These are phyloP conservation scores for Paecilomyces sp. DNA, from an alignment of 2,329 filamentous ascomycete species.

Conservation along the genomic window DNA sequence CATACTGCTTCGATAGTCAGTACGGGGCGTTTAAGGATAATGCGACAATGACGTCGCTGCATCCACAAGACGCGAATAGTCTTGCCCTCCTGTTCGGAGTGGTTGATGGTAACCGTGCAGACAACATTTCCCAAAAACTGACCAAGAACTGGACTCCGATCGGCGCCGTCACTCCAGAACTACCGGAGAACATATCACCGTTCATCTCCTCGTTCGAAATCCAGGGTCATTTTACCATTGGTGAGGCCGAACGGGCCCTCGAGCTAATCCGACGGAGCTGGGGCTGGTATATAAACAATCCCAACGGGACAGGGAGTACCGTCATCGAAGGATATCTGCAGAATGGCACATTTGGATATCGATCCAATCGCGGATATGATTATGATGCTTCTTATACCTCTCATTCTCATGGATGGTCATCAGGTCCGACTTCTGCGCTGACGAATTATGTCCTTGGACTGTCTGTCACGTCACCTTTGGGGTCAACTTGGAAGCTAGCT, in stretches of 20 bases:
- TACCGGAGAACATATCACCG: slow-evolving; percentile 51
- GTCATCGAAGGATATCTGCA: slow-evolving; percentile 53
- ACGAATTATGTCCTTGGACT: slow-evolving; percentile 41
- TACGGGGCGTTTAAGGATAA: slow-evolving; percentile 51
- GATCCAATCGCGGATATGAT: slow-evolving; percentile 45
- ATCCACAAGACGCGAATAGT: slow-evolving; percentile 56
- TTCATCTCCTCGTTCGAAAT: slow-evolving; percentile 56
- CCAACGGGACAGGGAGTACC: slow-evolving; percentile 52
- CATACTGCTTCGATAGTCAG: slow-evolving; percentile 41
- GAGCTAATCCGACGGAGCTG: slow-evolving; percentile 50
- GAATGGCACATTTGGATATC: slow-evolving; percentile 53
- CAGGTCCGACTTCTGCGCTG: slow-evolving; percentile 35
- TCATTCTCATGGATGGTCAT: slow-evolving; percentile 38
- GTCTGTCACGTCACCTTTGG: slow-evolving; percentile 31
- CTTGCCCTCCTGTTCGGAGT: slow-evolving; percentile 48
- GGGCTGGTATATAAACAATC: slow-evolving; percentile 55
- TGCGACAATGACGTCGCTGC: slow-evolving; percentile 42
- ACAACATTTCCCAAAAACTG: slow-evolving; percentile 39
- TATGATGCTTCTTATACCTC: slow-evolving; percentile 39
- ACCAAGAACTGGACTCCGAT: slow-evolving; percentile 49
- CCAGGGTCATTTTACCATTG: slow-evolving; percentile 47
- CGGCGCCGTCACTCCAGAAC: slow-evolving; percentile 50
- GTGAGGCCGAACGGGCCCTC: slow-evolving; percentile 45
- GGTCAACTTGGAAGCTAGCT: slow-evolving; percentile 36
- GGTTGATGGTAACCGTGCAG: slow-evolving; percentile 26